Percentiles rank a stretch among this genome's conserved stretches.
phyloP scores from a whole-genome alignment of 2,329 filamentous ascomycete genomes.

The Neonectria ditissima region DNA sequence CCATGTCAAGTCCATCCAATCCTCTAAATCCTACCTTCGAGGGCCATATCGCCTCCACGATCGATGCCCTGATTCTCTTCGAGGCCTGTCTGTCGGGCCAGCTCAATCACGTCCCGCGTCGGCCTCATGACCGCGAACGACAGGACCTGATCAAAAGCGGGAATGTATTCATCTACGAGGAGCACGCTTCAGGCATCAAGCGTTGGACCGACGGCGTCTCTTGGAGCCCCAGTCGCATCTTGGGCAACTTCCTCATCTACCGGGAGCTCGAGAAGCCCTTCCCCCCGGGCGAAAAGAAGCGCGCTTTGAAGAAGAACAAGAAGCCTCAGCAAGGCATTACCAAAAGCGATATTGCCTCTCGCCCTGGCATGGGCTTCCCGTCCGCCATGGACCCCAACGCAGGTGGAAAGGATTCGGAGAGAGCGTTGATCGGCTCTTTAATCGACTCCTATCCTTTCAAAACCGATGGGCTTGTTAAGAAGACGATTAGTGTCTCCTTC shows the following conservation, averaged over 20 bases:
- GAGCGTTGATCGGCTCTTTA: slow-evolving; percentile 78
- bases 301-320: slow-evolving; percentile 78
- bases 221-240: slow-evolving; percentile 90
- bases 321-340: slow-evolving; percentile 49
- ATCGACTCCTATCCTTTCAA: slow-evolving; percentile 94
- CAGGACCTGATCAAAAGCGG: slow-evolving; percentile 83
- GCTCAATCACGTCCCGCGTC: slow-evolving; percentile 80
- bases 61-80: slow-evolving; percentile 83
- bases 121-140: slow-evolving; percentile 88
- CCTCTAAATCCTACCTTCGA: slow-evolving; percentile 72
- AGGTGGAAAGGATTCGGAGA: slow-evolving; percentile 48
- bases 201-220: slow-evolving; percentile 92
- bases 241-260: slow-evolving; percentile 88
- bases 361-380: slow-evolving; percentile 34
- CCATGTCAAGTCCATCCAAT: slow-evolving; percentile 45
- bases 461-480: slow-evolving; percentile 84
- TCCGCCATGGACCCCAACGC: slow-evolving; percentile 30
- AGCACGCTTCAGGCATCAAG: slow-evolving; percentile 90
- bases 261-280: slow-evolving; percentile 84
- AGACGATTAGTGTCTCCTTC: slow-evolving; percentile 86
- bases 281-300: slow-evolving; percentile 85
- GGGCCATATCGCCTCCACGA: slow-evolving; percentile 76
- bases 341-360: slow-evolving; percentile 48
- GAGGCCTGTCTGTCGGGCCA: slow-evolving; percentile 80
- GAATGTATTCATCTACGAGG: slow-evolving; percentile 91